Percentiles rank a stretch among this genome's conserved stretches.
Evolutionary conservation across 148 eudicot genomes (phyloP).

Genomic region (Tetragonia tetragonoides): DNA sequence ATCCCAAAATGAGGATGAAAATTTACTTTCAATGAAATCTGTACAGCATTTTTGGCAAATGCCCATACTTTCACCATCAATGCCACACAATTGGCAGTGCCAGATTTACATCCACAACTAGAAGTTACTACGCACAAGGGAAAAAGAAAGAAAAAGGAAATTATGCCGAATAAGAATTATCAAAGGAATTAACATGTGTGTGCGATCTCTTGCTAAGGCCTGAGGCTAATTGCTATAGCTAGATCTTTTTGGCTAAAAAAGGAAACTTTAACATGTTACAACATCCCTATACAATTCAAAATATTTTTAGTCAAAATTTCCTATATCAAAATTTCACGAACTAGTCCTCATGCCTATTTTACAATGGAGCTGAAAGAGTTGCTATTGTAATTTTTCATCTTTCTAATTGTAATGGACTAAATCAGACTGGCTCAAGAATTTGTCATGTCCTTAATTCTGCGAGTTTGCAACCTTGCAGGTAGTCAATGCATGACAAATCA

Average conservation of each 20-base stretch:
- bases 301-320: not conserved
- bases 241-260: not conserved
- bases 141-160: not conserved
- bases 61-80: not conserved
- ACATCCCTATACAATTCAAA: not conserved
- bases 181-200: not conserved
- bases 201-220: not conserved
- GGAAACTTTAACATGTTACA: not conserved
- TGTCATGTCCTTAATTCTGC: too few relatives aligned
- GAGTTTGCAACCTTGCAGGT: too few relatives aligned
- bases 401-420: too few relatives aligned
- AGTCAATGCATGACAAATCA: too few relatives aligned
- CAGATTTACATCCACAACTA: not conserved
- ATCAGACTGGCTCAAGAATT: too few relatives aligned
- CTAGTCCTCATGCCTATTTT: not conserved
- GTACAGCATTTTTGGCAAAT: not conserved
- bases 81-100: too few relatives aligned
- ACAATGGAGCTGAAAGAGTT: too few relatives aligned
- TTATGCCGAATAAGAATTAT: not conserved
- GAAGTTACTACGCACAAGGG: too few relatives aligned
- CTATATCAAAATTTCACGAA: not conserved
- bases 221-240: not conserved
- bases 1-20: not conserved
- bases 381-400: too few relatives aligned
- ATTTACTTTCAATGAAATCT: not conserved